Percentiles rank a stretch among this genome's conserved stretches.
Evolutionary conservation across 2,329 filamentous ascomycete species (phyloP).

Genomic region (Alternaria gaisen): DNA sequence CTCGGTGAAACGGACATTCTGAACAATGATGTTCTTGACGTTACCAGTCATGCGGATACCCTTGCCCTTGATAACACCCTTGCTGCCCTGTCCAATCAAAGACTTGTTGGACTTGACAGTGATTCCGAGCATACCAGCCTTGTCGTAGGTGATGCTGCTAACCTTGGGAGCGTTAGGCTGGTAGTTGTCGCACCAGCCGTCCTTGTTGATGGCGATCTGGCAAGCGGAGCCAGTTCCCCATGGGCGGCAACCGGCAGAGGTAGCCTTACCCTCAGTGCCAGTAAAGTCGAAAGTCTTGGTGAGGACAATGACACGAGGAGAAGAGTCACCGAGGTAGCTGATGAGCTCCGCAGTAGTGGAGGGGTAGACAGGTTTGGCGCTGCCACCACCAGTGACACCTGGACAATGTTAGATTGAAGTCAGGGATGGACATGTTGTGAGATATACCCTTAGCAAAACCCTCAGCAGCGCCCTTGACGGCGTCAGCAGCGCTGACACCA

Average conservation of each 20-base stretch:
- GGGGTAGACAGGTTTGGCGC: constrained; percentile 33
- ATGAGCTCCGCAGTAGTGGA: constrained; percentile 60
- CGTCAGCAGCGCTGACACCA: constrained; percentile 33
- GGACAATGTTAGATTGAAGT: neutral
- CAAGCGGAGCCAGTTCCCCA: constrained; percentile 61
- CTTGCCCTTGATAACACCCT: constrained; percentile 67
- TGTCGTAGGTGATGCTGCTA: constrained; percentile 59
- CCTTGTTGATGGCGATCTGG: constrained; percentile 67
- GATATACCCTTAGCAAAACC: constrained; percentile 37
- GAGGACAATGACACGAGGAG: constrained; percentile 66
- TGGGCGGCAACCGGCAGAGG: constrained; percentile 65
- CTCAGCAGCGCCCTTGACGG: constrained; percentile 36
- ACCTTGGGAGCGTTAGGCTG: constrained; percentile 60
- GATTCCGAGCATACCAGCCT: constrained; percentile 62
- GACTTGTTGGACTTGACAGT: constrained; percentile 66
- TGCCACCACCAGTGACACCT: constrained; percentile 38
- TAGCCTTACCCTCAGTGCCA: constrained; percentile 63
- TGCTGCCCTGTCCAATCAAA: constrained; percentile 62
- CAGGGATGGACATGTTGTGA: too few relatives aligned
- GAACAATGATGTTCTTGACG: constrained; percentile 64
- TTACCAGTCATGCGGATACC: constrained; percentile 57
- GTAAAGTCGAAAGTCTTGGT: constrained; percentile 65
- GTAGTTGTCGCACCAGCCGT: constrained; percentile 67
- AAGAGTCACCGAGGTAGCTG: constrained; percentile 65
- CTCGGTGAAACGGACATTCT: constrained; percentile 56